Evolutionary conservation across 495 filamentous ascomycete genomes (phyloP), one percentile per base, ranked within the genome.

Genomic region (Melanomma pulvis-pyrius): DNA sequence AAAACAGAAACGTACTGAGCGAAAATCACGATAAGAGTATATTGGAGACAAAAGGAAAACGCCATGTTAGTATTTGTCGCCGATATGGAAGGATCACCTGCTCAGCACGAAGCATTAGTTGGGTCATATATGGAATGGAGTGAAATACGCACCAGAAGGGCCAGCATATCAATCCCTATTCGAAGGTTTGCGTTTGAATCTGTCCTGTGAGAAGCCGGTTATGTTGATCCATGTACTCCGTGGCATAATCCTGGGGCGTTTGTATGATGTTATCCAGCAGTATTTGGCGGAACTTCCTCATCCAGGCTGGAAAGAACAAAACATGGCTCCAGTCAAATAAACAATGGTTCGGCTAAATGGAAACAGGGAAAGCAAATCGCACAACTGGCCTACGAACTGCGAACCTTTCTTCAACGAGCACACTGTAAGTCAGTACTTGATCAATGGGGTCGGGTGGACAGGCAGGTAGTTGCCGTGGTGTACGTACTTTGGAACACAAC

Each of bases 371-470:
- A 56, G 34, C 54, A 63, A 68, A 61, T 30, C 46, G 51, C 19
- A 21, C 22, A 32, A 47, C 12, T 13, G 29, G 25, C n/a, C 39
- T 32, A 29, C 30, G n/a, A 49, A 34, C 30, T 19, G 22, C n/a
- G 34, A 46, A 28, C 15, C 22, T 25, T 65, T 32, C 57, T 61
- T 67, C 50, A 56, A 57, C 44, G 26, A 66, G 62, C 63, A 60
- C 51, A 53, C 60, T 63, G 63, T 41, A 67, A 67, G 59, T 71
- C 56, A 71, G 68, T 71, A 25, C 24, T n/a, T 22, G 50, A 67
- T 66, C 54, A 63, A 63, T 44, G 49, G 63, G 21, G 48, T 49
- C 34, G 36, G 36, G 54, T 65, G 39, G 68, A 32, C 46, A 59
- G 67, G 51, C 62, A 56, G 51, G n/a, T 53, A 55, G 26, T n/a